Evolutionary conservation across 176 grass and related monocot species (phyloP).

Genomic region (Zea mays): Zm-B73-REFERENCE-NAM-5.0 NC_050099.1:242862501-242863000

Average conservation of each 20-base stretch:
- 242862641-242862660: too few relatives aligned
- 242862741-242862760: background rate
- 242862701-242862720: background rate
- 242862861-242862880: background rate
- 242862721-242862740: conserved; percentile 9
- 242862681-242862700: background rate
- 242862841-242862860: background rate
- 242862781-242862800: background rate
- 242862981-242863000: background rate
- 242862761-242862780: background rate
- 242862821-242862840: background rate
- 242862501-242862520: too few relatives aligned
- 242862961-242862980: background rate
- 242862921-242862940: background rate
- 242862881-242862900: background rate
- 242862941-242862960: background rate
- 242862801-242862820: background rate
- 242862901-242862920: background rate
- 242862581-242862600: too few relatives aligned
- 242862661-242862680: too few relatives aligned
- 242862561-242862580: too few relatives aligned
- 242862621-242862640: too few relatives aligned
- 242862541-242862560: too few relatives aligned
- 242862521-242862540: too few relatives aligned
- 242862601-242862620: too few relatives aligned